A percentile compares a stretch with the other conserved stretches of the same genome.
Conservation (phyloP, 176 grass and related monocot species). For the Zizania latifolia region DNA sequence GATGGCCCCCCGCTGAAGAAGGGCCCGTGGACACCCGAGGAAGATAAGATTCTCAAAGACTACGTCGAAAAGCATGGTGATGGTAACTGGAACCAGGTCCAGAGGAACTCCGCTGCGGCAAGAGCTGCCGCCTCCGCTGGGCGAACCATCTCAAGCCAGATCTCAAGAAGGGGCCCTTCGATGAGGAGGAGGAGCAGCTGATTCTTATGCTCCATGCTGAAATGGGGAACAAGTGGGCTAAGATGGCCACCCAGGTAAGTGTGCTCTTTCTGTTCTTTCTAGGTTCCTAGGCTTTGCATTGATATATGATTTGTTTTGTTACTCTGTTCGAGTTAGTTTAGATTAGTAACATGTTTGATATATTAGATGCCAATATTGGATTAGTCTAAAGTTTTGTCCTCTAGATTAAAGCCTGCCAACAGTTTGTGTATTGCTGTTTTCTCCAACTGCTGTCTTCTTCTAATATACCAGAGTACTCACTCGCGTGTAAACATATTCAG, state of each 20-base stretch:
- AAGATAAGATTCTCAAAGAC: conserved; percentile 46
- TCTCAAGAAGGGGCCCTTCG: conserved; percentile 71
- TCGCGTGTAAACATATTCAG: not conserved
- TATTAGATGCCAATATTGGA: not conserved
- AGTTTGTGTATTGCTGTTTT: not conserved
- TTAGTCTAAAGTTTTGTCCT: not conserved
- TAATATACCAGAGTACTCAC: not conserved
- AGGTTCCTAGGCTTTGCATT: not conserved
- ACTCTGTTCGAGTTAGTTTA: not conserved
- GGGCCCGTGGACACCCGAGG: conserved; percentile 71
- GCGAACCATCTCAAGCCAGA: conserved; percentile 72
- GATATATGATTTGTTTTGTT: not conserved
- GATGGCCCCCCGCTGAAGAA: conserved; percentile 43
- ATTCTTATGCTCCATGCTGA: conserved; percentile 41
- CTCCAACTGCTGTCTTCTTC: not conserved
- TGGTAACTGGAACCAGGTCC: conserved; percentile 75
- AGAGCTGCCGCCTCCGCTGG: conserved; percentile 92
- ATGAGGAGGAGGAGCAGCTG: conserved; percentile 32
- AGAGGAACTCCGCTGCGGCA: conserved; percentile 77
- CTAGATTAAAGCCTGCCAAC: not conserved
- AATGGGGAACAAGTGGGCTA: conserved; percentile 73
- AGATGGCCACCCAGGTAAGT: conserved; percentile 52
- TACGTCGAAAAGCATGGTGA: conserved; percentile 73
- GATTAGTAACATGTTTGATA: not conserved
- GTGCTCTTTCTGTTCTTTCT: not conserved